These are phyloP conservation scores for Sarocladiaceae sp. DNA, from an alignment of 2,329 filamentous ascomycete genomes.

Conservation along the genomic window DNA sequence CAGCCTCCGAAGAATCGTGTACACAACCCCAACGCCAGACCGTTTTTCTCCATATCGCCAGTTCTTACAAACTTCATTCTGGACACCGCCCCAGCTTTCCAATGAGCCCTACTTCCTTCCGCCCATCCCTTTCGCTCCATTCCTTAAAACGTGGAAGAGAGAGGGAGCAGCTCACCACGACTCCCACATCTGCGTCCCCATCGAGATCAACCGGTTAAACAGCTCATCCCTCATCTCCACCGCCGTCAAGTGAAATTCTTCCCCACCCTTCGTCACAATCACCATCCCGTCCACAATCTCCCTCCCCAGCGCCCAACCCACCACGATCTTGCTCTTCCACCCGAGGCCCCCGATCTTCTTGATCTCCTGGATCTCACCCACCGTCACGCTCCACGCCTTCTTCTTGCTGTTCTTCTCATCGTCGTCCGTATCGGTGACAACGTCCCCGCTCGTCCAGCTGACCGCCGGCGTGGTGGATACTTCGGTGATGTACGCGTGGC, in stretches of 20 bases:
- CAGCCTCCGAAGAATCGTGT: too few species aligned
- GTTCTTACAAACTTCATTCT: too few species aligned
- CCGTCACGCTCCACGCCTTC: constrained; percentile 62
- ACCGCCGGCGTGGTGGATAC: constrained; percentile 62
- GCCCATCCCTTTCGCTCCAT: not conserved
- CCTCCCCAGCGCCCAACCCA: constrained; percentile 69
- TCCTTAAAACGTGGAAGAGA: too few species aligned
- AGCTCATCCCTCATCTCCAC: constrained; percentile 67
- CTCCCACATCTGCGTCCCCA: constrained; percentile 81
- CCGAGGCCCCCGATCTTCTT: constrained; percentile 76
- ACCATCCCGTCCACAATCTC: constrained; percentile 72
- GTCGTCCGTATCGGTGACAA: constrained; percentile 40
- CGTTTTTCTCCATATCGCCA: too few species aligned
- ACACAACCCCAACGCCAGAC: too few species aligned
- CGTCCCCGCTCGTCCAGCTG: constrained; percentile 41
- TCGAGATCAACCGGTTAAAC: constrained; percentile 71
- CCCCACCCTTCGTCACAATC: constrained; percentile 52
- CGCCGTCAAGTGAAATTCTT: constrained; percentile 60
- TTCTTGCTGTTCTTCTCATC: constrained; percentile 28
- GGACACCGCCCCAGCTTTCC: too few species aligned
- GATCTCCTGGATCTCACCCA: constrained; percentile 65
- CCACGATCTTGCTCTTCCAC: constrained; percentile 78
- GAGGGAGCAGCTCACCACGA: constrained; percentile 61
- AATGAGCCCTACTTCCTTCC: not conserved
- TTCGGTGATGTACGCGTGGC: constrained; percentile 63